These are phyloP conservation scores for Plasmodium blacklocki DNA, from an alignment of 169 alveolate genomes.

Conservation along the genomic window DNA sequence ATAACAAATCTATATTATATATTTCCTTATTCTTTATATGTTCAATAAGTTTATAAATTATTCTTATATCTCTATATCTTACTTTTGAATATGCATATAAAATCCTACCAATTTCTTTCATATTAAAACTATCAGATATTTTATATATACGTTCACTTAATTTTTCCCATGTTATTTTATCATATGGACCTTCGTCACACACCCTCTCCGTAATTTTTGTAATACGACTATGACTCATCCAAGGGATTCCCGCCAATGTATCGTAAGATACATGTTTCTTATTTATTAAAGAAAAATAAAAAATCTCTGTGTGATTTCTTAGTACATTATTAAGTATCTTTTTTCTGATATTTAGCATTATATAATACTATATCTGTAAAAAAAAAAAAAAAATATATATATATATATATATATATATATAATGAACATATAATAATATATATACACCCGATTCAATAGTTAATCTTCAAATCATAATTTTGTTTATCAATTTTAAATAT, in stretches of 20 bases:
- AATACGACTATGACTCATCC: conserved; percentile 76
- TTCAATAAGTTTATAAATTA: conserved; percentile 58
- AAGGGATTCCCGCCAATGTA: conserved; percentile 70
- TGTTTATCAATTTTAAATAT: too few relatives aligned
- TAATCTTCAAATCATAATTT: too few relatives aligned
- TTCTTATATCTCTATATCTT: conserved; percentile 57
- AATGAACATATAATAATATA: too few relatives aligned
- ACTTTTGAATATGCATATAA: conserved; percentile 57
- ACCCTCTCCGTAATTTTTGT: conserved; percentile 57
- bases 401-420: too few relatives aligned
- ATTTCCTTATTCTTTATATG: conserved; percentile 45
- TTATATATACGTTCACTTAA: conserved; percentile 56
- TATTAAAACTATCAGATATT: conserved; percentile 33
- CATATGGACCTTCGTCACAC: conserved; percentile 68
- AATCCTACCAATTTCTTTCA: conserved; percentile 71
- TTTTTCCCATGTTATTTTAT: conserved; percentile 65
- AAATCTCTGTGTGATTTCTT: too few relatives aligned
- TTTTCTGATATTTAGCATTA: too few relatives aligned
- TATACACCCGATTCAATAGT: too few relatives aligned
- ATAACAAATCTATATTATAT: conserved; percentile 32
- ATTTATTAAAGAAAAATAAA: background rate
- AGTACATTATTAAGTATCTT: too few relatives aligned
- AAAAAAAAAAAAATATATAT: too few relatives aligned
- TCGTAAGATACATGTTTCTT: conserved; percentile 55
- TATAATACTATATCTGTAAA: too few relatives aligned